A percentile compares a stretch with the other conserved stretches of the same genome.
Evolutionary conservation across 1,284 basidiomycete species (phyloP).

Genomic region (Cryptococcus sp.): DNA sequence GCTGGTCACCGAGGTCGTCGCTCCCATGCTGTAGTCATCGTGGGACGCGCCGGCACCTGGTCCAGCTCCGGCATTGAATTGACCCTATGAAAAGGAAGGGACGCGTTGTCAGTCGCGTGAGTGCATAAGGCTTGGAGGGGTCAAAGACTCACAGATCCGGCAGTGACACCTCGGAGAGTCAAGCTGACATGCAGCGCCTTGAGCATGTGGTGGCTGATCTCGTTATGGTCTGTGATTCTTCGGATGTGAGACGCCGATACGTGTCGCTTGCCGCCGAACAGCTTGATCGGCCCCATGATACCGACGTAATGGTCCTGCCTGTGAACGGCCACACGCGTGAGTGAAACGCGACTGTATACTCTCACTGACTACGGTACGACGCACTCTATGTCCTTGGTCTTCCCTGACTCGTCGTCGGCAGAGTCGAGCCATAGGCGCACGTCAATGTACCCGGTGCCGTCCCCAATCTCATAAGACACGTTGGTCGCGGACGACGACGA

Average conservation of each 20-base stretch:
- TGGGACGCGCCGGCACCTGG: conserved; percentile 4
- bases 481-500: conserved; percentile 75
- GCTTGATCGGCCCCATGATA: conserved; percentile 86
- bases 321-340: neutral
- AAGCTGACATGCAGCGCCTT: conserved; percentile 58
- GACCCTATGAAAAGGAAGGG: conserved; percentile 3
- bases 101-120: neutral
- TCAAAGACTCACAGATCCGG: conserved; percentile 36
- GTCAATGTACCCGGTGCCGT: conserved; percentile 85
- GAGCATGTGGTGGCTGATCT: conserved; percentile 74
- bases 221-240: conserved; percentile 66
- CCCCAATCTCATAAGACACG: conserved; percentile 74
- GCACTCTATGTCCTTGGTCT: conserved; percentile 53
- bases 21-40: conserved; percentile 38
- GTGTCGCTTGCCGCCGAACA: conserved; percentile 76
- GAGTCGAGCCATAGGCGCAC: conserved; percentile 85
- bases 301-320: conserved; percentile 77
- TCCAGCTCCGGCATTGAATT: neutral
- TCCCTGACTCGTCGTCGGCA: conserved; percentile 56
- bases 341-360: neutral
- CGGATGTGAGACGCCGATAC: conserved; percentile 74
- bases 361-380: conserved; percentile 32
- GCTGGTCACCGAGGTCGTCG: conserved; percentile 4
- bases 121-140: neutral
- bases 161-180: conserved; percentile 50